A percentile compares a stretch with the other conserved stretches of the same genome.
Conservation (phyloP, 1,139 yeast species). For the Kluyveromyces sp. region DNA sequence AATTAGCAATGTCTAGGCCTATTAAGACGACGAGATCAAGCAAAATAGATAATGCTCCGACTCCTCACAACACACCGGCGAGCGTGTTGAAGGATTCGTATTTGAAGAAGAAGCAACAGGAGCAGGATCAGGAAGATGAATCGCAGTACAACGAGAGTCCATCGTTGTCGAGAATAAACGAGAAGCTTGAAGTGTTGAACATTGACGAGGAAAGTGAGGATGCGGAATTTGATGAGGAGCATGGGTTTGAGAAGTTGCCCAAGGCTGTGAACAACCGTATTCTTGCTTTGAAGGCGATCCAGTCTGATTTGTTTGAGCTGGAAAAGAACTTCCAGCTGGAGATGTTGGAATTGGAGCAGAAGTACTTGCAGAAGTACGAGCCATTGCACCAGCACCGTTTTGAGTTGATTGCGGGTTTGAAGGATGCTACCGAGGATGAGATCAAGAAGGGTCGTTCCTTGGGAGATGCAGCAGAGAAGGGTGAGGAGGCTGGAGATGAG, state of each 20-base stretch:
- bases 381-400: slow-evolving; percentile 75
- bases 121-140: slow-evolving; percentile 55
- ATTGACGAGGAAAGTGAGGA: slow-evolving; percentile 87
- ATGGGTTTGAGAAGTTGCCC: slow-evolving; percentile 60
- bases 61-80: slow-evolving; percentile 98
- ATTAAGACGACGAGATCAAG: slow-evolving; percentile 25
- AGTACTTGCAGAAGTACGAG: slow-evolving; percentile 61
- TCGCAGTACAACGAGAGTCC: slow-evolving; percentile 45
- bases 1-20: slow-evolving; percentile 24
- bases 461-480: slow-evolving; percentile 35
- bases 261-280: slow-evolving; percentile 67
- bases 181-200: slow-evolving; percentile 73
- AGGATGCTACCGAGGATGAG: slow-evolving; percentile 75
- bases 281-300: slow-evolving; percentile 77
- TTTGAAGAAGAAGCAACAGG: slow-evolving; percentile 49
- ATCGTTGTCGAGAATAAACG: slow-evolving; percentile 50
- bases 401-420: slow-evolving; percentile 59
- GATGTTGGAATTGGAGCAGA: slow-evolving; percentile 77
- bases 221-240: slow-evolving; percentile 59
- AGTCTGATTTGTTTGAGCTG: slow-evolving; percentile 68
- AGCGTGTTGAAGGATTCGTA: slow-evolving; percentile 67
- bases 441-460: slow-evolving; percentile 67
- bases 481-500: slow-evolving; percentile 38
- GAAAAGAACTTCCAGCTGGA: slow-evolving; percentile 92
- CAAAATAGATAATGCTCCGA: slow-evolving; percentile 81